Evolutionary conservation across 352 stramenopile genomes (phyloP).

Genomic region (Phytophthora pinifolia): DNA sequence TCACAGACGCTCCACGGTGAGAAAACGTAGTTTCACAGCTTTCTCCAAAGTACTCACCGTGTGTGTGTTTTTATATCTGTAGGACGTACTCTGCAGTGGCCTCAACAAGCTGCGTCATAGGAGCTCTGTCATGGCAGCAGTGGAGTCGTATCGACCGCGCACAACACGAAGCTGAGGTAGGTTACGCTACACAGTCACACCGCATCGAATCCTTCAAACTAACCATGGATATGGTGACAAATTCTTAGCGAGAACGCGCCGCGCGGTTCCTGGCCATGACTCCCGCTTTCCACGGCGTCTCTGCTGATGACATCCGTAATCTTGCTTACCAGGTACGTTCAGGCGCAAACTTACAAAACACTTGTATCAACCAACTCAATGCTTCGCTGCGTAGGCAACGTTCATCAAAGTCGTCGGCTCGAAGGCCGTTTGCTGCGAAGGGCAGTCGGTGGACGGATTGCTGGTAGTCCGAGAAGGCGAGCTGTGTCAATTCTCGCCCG

Average conservation of each 20-base stretch:
- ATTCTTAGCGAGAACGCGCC: slow-evolving; percentile 26
- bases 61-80: not conserved
- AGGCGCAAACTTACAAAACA: not conserved
- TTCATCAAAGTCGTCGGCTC: slow-evolving; percentile 49
- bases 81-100: slow-evolving; percentile 34
- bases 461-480: slow-evolving; percentile 53
- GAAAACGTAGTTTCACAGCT: not conserved
- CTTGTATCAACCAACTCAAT: not conserved
- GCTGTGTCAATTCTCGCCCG: slow-evolving; percentile 49
- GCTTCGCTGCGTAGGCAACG: slow-evolving; percentile 20
- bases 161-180: slow-evolving; percentile 36
- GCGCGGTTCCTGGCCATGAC: slow-evolving; percentile 44
- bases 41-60: not conserved
- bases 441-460: slow-evolving; percentile 53
- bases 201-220: no score
- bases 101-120: slow-evolving; percentile 24
- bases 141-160: slow-evolving; percentile 29
- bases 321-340: slow-evolving; percentile 33
- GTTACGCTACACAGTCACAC: not conserved
- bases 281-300: slow-evolving; percentile 39
- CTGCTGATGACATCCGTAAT: slow-evolving; percentile 29
- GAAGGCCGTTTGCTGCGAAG: slow-evolving; percentile 55
- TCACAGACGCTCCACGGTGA: slow-evolving; percentile 23
- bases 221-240: no score
- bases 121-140: slow-evolving; percentile 36